These are phyloP conservation scores for Alternaria conjuncta DNA, from an alignment of 2,329 filamentous ascomycete species.

Conservation along the genomic window DNA sequence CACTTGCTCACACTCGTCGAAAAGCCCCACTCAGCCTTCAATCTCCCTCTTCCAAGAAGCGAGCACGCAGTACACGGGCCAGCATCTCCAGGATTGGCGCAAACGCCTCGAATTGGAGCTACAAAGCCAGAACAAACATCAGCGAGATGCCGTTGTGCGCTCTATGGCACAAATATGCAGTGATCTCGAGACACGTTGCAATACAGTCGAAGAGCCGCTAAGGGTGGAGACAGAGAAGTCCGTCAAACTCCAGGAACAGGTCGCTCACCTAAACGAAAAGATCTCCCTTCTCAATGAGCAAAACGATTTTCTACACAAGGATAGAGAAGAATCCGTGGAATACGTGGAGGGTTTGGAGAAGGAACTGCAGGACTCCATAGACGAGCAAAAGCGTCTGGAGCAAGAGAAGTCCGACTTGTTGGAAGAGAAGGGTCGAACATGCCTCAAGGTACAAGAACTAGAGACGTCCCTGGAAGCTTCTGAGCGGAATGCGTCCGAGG, in stretches of 20 bases:
- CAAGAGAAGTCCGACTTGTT: conserved; percentile 48
- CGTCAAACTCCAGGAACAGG: conserved; percentile 38
- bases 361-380: conserved; percentile 47
- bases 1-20: conserved; percentile 26
- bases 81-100: conserved; percentile 57
- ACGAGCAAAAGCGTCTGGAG: conserved; percentile 29
- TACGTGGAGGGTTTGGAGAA: conserved; percentile 46
- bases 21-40: neutral
- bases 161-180: conserved; percentile 61
- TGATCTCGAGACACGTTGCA: conserved; percentile 63
- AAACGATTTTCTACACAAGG: conserved; percentile 41
- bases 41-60: conserved; percentile 48
- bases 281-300: conserved; percentile 45
- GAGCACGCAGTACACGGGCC: conserved; percentile 45
- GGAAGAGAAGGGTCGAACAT: conserved; percentile 41
- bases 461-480: conserved; percentile 49
- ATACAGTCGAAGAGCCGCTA: conserved; percentile 62
- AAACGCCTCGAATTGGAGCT: conserved; percentile 54
- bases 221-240: conserved; percentile 51
- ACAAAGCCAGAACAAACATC: conserved; percentile 44
- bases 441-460: conserved; percentile 36
- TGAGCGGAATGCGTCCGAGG: conserved; percentile 40
- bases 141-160: conserved; percentile 56
- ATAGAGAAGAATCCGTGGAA: conserved; percentile 30
- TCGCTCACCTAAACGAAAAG: conserved; percentile 44